Conservation (phyloP, 805 yeast species). For the Cyberlindnera lachancei region DNA sequence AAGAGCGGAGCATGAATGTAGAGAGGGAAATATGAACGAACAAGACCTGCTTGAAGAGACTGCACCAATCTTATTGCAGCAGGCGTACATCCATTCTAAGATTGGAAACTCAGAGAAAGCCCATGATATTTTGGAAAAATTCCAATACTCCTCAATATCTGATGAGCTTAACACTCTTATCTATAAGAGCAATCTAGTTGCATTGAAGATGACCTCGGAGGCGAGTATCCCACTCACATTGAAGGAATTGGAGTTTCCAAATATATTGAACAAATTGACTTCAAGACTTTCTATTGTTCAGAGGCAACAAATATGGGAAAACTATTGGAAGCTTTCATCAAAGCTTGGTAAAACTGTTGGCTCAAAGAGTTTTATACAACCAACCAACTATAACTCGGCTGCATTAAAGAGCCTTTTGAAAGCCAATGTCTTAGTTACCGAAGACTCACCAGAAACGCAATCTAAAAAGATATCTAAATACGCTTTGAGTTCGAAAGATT, state of each 20-base stretch:
- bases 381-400: slow-evolving; percentile 10
- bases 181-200: slow-evolving; percentile 25
- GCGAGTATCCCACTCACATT: slow-evolving; percentile 19
- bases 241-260: slow-evolving; percentile 28
- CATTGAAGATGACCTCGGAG: slow-evolving; percentile 3
- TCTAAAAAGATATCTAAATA: slow-evolving; percentile 28
- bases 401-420: slow-evolving; percentile 11
- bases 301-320: slow-evolving; percentile 12
- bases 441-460: slow-evolving; percentile 13
- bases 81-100: slow-evolving; percentile 46
- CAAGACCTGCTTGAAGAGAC: slow-evolving; percentile 43
- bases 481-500: slow-evolving; percentile 23
- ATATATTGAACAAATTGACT: slow-evolving; percentile 10
- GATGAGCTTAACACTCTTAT: slow-evolving; percentile 25
- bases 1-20: slow-evolving; percentile 36
- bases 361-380: background rate
- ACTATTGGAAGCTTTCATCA: slow-evolving; percentile 15
- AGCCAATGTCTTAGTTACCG: slow-evolving; percentile 12
- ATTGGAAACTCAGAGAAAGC: slow-evolving; percentile 31
- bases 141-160: slow-evolving; percentile 19
- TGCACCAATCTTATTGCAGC: slow-evolving; percentile 56
- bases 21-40: slow-evolving; percentile 29
- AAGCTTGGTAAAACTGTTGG: slow-evolving; percentile 14
- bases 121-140: slow-evolving; percentile 26
- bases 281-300: slow-evolving; percentile 20